Conservation (phyloP, 768 basidiomycete species). For the Rhodotorula diobovata region DNA sequence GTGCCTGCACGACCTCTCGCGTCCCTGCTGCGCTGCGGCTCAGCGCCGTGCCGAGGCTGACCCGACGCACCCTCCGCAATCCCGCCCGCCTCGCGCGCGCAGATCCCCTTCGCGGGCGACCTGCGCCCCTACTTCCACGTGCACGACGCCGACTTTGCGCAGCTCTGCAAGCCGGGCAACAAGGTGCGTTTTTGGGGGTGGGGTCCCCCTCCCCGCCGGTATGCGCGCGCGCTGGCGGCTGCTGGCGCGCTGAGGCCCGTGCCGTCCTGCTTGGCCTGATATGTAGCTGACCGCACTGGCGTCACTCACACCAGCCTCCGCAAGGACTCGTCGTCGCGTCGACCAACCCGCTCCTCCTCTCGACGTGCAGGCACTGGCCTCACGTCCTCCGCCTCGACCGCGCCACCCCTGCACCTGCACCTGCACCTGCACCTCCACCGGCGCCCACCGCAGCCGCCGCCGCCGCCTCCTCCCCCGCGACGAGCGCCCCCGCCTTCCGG, state of each 20-base stretch:
- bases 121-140: constrained; percentile 94
- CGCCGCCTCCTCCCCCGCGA: too few species aligned
- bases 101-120: constrained; percentile 81
- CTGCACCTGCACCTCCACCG: too few species aligned
- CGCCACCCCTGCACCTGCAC: not conserved
- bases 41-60: too few species aligned
- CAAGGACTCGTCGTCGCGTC: constrained; percentile 72
- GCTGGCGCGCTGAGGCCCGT: too few species aligned
- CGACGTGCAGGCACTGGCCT: constrained; percentile 73
- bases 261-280: not conserved
- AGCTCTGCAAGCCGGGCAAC: constrained; percentile 72
- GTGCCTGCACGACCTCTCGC: too few species aligned
- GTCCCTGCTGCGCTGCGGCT: too few species aligned
- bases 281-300: too few species aligned
- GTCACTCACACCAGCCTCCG: constrained; percentile 37
- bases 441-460: too few species aligned
- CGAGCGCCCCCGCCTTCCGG: too few species aligned
- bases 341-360: constrained; percentile 82
- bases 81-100: not conserved
- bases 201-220: too few species aligned
- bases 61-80: too few species aligned
- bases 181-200: constrained; percentile 22
- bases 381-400: constrained; percentile 68
- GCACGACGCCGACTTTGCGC: constrained; percentile 62
- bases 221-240: too few species aligned